Percentiles rank a stretch among this genome's conserved stretches.
Conservation (phyloP, 1,139 yeast species). For the Barnettozyma hawaiiensis region DNA sequence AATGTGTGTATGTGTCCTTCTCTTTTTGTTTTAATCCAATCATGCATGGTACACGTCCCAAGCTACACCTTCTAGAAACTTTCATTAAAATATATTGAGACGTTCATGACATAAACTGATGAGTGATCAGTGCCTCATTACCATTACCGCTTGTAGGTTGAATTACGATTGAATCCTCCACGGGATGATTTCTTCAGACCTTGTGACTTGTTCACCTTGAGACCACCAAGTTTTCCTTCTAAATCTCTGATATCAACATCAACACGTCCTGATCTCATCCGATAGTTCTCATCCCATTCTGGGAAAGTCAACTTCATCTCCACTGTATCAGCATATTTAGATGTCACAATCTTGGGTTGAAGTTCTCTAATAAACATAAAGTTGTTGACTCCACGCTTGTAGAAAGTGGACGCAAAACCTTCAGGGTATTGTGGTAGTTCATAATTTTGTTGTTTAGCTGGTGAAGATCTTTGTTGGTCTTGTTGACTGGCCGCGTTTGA, state of each 20-base stretch:
- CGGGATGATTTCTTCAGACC: conserved; percentile 5
- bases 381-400: conserved; percentile 36
- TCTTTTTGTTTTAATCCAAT: too few species aligned
- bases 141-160: not conserved
- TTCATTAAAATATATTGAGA: not conserved
- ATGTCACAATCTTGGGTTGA: conserved; percentile 36
- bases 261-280: conserved; percentile 8
- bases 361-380: conserved; percentile 42
- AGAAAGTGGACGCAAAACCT: conserved; percentile 40
- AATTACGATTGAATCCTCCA: conserved; percentile 2
- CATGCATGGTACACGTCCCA: too few species aligned
- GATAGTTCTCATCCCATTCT: conserved; percentile 6
- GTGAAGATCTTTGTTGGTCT: conserved; percentile 4
- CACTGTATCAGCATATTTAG: conserved; percentile 32
- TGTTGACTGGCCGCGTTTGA: not conserved
- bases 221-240: conserved; percentile 11
- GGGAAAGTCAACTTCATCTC: conserved; percentile 30
- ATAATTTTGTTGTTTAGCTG: conserved; percentile 7
- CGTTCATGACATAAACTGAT: not conserved
- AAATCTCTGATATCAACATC: conserved; percentile 11
- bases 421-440: conserved; percentile 31
- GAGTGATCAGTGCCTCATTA: too few species aligned
- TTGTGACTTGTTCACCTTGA: conserved; percentile 9
- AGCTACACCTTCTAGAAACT: not conserved
- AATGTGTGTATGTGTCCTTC: too few species aligned